A percentile compares a stretch with the other conserved stretches of the same genome.
These are phyloP conservation scores for Aspergillus costaricaensis DNA, from an alignment of 2,329 filamentous ascomycete genomes.

Conservation along the genomic window DNA sequence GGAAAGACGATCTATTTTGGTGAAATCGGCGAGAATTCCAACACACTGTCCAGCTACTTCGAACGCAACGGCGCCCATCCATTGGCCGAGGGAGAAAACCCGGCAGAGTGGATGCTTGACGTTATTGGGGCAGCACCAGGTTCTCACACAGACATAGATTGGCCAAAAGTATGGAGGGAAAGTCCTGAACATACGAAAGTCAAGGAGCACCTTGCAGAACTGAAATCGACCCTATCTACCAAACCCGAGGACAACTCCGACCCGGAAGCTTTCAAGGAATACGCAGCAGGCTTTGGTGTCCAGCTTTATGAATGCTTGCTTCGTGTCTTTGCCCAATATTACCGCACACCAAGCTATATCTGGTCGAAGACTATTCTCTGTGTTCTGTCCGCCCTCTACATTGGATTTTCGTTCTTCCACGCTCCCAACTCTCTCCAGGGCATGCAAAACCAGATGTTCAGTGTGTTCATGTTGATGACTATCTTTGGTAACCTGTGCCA, in stretches of 20 bases:
- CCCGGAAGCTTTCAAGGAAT: constrained; percentile 68
- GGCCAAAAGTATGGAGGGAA: constrained; percentile 64
- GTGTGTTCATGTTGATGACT: constrained; percentile 79
- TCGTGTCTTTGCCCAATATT: constrained; percentile 87
- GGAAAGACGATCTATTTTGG: constrained; percentile 70
- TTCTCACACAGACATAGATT: constrained; percentile 62
- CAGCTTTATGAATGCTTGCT: constrained; percentile 70
- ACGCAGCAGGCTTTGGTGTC: constrained; percentile 69
- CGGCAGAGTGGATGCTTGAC: constrained; percentile 72
- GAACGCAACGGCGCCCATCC: constrained; percentile 61
- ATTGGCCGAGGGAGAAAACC: constrained; percentile 65
- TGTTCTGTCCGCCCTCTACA: constrained; percentile 67
- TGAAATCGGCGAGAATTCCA: constrained; percentile 62
- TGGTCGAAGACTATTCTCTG: constrained; percentile 76
- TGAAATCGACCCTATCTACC: constrained; percentile 45
- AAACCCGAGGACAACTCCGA: constrained; percentile 46
- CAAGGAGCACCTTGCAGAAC: constrained; percentile 56
- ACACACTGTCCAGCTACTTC: constrained; percentile 63
- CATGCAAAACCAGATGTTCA: constrained; percentile 86
- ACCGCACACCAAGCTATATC: constrained; percentile 85
- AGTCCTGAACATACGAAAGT: constrained; percentile 59
- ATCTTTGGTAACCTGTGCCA: constrained; percentile 65
- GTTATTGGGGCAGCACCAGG: constrained; percentile 62
- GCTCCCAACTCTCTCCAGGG: constrained; percentile 74
- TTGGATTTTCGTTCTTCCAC: constrained; percentile 79